Evolutionary conservation across 306 rosid species (phyloP), one percentile per base, ranked within the genome.

Genomic region (Castanopsis chinensis): DNA sequence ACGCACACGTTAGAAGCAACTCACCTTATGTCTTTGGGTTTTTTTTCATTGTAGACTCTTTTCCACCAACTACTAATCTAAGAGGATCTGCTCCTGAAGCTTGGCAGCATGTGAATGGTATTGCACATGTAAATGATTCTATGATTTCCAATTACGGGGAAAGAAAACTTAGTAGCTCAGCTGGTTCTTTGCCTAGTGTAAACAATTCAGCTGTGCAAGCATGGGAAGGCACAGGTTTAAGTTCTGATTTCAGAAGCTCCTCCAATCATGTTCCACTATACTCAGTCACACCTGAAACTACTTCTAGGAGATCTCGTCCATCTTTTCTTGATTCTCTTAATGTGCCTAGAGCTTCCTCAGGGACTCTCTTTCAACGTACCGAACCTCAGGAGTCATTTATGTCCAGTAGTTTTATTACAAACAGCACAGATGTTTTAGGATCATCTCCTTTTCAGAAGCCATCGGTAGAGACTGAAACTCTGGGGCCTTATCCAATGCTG

Each of bases 261-360:
- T 77, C 90, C 73, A 84, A 85, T 83, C 83, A 86, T 75, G 83
- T 83, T 71, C 86, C 87, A 8, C 63, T 70, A 45, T 71, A 82
- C 60, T 81, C 93, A 5, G 76, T 78, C 45, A 52, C 90, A 56
- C 72, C 69, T n/a, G 97, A 93, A 82, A 83, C 86, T 49, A 90
- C 81, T 84, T 77, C 92, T 72, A 79, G 92, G 85, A 85, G 88
- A 86, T 88, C 94, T 69, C 98, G 96, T 30, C 89, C 97, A 73
- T 96, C 96, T 69, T 93, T 96, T 80, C 98, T 93, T 74, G 98
- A 96, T 88, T 85, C 94, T 85, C 76, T 93, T 69, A 88, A 90
- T 79, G 87, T 87, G 73, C 75, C 79, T 71, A 88, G 76, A 85
- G 85, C 86, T 80, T 81, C 93, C 75, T 80, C 79, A 1, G 96